Conservation (phyloP, 1,284 basidiomycete genomes). For the Fomes fomentarius region DNA sequence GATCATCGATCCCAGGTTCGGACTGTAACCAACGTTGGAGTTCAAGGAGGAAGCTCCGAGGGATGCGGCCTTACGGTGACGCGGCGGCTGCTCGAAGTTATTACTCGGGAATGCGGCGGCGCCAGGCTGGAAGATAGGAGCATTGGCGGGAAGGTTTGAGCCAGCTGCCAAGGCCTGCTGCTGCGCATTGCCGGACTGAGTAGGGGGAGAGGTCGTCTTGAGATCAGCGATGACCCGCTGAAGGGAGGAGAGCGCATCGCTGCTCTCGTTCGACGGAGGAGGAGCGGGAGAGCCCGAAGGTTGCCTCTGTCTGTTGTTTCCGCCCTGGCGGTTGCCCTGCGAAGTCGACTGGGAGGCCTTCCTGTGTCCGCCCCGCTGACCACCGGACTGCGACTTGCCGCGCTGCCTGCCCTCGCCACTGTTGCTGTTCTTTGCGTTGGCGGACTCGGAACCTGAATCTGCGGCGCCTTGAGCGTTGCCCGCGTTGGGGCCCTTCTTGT, state of each 20-base stretch:
- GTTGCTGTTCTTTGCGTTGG: conserved; percentile 58
- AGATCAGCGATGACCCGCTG: conserved; percentile 84
- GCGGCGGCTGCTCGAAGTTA: conserved; percentile 51
- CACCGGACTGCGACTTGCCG: conserved; percentile 51
- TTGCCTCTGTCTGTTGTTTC: conserved; percentile 41
- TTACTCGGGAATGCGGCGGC: conserved; percentile 56
- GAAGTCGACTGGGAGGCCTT: conserved; percentile 57
- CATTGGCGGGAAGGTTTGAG: conserved; percentile 63
- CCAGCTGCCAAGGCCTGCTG: conserved; percentile 42
- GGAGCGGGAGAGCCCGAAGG: conserved; percentile 48
- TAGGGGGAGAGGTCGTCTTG: conserved; percentile 69
- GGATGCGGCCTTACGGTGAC: conserved; percentile 81
- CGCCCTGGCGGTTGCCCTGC: conserved; percentile 45
- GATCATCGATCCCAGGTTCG: conserved; percentile 79
- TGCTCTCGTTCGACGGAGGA: conserved; percentile 55
- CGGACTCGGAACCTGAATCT: conserved; percentile 72
- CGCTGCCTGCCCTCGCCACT: conserved; percentile 52
- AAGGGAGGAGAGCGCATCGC: conserved; percentile 76
- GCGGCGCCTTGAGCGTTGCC: conserved; percentile 40
- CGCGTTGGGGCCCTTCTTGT: conserved; percentile 49
- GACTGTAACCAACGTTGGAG: conserved; percentile 70
- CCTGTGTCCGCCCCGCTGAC: conserved; percentile 53
- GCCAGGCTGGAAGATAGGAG: conserved; percentile 73
- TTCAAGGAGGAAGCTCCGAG: conserved; percentile 62
- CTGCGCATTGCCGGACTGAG: conserved; percentile 44